phyloP scores from a whole-genome alignment of 1,139 yeast genomes.

The Saccharomyces pastorianus region DNA sequence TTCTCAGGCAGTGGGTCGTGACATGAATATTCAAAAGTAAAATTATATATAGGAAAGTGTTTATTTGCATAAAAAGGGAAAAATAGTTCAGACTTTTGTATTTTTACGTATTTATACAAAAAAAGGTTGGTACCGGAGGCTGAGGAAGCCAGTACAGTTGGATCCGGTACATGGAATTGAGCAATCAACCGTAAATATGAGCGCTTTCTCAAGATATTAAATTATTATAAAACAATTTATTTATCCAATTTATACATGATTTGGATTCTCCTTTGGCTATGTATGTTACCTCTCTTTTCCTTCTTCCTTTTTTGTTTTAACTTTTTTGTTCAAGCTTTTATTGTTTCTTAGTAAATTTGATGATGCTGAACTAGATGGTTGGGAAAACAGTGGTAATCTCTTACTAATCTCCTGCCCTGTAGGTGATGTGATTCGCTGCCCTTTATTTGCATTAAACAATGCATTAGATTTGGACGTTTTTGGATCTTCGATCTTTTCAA shows the following conservation, averaged over 20 bases:
- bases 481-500: constrained; percentile 3
- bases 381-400: background rate
- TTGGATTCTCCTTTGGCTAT: background rate
- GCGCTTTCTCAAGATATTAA: background rate
- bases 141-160: background rate
- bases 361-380: background rate
- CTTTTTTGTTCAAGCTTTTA: background rate
- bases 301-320: background rate
- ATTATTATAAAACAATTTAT: background rate
- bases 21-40: background rate
- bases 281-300: background rate
- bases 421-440: background rate
- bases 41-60: background rate
- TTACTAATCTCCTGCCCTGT: background rate
- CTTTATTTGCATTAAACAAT: background rate
- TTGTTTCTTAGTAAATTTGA: background rate
- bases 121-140: background rate
- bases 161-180: background rate
- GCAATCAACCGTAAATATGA: background rate
- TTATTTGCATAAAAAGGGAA: background rate
- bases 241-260: background rate
- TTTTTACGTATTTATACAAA: too few relatives aligned
- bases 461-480: background rate
- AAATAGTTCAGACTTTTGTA: background rate
- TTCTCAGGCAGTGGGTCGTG: background rate